Evolutionary conservation across 306 rosid genomes (phyloP).

Genomic region (Mimosa pudica): DNA sequence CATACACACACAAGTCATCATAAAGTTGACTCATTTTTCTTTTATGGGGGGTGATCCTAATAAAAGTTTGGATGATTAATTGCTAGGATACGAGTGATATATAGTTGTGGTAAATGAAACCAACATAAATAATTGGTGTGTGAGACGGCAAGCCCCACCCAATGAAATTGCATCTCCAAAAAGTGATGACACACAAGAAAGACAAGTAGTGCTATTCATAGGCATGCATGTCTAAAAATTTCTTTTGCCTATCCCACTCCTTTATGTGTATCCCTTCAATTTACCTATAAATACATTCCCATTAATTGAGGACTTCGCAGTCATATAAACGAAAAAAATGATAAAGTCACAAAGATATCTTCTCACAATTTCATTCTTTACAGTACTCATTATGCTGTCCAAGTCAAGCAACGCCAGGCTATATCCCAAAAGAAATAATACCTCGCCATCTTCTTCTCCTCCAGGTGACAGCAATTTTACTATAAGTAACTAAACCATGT

Average conservation of each 20-base stretch:
- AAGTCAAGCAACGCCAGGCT: not conserved
- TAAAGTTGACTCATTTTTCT: not conserved
- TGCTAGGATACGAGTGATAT: not conserved
- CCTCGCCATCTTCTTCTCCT: not conserved
- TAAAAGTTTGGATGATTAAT: not conserved
- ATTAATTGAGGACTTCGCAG: not conserved
- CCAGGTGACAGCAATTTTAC: not conserved
- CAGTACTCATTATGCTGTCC: not conserved
- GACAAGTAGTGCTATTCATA: conserved; percentile 15
- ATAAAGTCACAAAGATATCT: not conserved
- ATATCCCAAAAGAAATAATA: not conserved
- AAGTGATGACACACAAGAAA: conserved; percentile 5
- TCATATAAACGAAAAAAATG: not conserved
- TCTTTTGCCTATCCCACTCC: not conserved
- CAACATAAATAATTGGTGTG: conserved; percentile 44
- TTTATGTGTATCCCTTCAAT: not conserved
- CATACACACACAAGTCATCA: not conserved
- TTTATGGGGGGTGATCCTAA: not conserved
- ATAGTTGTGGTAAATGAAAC: not conserved
- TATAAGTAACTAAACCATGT: too few relatives aligned
- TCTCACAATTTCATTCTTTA: not conserved
- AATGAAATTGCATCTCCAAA: not conserved
- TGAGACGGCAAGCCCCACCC: conserved; percentile 76
- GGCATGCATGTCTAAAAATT: not conserved
- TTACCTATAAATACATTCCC: not conserved